Conservation (phyloP, 176 grass and related monocot species). For the Triticum turgidum region DNA sequence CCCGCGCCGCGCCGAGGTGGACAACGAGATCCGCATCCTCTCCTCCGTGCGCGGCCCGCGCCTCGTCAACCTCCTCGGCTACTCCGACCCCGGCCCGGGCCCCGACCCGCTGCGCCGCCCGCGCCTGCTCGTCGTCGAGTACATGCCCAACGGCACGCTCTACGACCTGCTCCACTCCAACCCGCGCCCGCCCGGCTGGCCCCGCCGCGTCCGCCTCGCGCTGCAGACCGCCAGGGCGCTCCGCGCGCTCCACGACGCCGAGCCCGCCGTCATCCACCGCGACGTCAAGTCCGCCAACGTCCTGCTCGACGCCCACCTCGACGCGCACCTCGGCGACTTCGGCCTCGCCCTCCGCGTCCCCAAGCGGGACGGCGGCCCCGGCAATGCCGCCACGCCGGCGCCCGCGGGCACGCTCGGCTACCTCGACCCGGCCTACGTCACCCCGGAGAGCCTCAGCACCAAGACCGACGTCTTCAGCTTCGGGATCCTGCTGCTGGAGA, state of each 20-base stretch:
- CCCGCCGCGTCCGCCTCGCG: conserved; percentile 72
- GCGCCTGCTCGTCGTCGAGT: conserved; percentile 81
- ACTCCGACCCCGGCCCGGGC: conserved; percentile 45
- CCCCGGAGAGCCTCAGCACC: conserved; percentile 93
- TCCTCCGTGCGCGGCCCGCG: conserved; percentile 71
- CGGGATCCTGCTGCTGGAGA: conserved; percentile 96
- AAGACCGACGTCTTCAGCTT: conserved; percentile 99
- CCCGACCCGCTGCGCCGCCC: background rate
- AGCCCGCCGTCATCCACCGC: conserved; percentile 72
- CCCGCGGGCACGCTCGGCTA: conserved; percentile 92
- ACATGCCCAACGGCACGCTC: conserved; percentile 95
- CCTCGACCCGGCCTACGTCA: conserved; percentile 94
- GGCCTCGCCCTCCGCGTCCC: conserved; percentile 70
- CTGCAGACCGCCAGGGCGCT: conserved; percentile 83
- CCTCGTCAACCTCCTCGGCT: conserved; percentile 93
- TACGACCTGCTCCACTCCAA: conserved; percentile 91
- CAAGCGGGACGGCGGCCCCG: conserved; percentile 6
- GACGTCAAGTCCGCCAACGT: conserved; percentile 85
- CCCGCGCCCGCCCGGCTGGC: conserved; percentile 61
- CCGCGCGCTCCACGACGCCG: conserved; percentile 67
- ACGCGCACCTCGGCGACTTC: conserved; percentile 92
- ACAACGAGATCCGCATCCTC: conserved; percentile 95
- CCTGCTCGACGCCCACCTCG: conserved; percentile 68
- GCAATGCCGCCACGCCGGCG: conserved; percentile 34
- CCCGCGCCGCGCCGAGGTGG: conserved; percentile 87